phyloP scores from a whole-genome alignment of 768 basidiomycete genomes.

The Amanita inopinata region DNA sequence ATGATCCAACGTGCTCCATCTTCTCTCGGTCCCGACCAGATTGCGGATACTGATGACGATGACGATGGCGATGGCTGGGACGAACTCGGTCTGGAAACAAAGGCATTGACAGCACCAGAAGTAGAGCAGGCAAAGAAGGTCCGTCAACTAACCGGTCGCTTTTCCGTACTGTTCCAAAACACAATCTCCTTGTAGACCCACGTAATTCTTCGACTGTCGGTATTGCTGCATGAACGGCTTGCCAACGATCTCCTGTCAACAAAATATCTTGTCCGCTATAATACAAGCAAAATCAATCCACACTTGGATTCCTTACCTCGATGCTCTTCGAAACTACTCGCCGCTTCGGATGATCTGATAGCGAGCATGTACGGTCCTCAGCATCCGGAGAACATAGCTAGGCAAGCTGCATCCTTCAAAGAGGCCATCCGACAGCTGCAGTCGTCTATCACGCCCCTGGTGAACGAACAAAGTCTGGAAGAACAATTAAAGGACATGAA shows the following conservation, averaged over 20 bases:
- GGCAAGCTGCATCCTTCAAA: constrained; percentile 29
- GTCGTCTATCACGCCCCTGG: constrained; percentile 16
- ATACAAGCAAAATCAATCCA: constrained; percentile 14
- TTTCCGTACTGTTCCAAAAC: constrained; percentile 4
- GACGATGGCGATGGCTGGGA: constrained; percentile 51
- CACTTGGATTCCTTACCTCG: constrained; percentile 41
- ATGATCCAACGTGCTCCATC: constrained; percentile 39
- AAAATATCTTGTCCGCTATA: constrained; percentile 12
- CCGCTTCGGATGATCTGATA: constrained; percentile 56
- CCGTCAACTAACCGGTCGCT: background rate
- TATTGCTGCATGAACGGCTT: constrained; percentile 55
- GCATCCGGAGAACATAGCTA: constrained; percentile 29
- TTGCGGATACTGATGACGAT: constrained; percentile 21
- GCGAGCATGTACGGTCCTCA: constrained; percentile 62
- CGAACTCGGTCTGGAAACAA: constrained; percentile 44
- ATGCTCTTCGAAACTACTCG: constrained; percentile 41
- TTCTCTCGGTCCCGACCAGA: too few species aligned
- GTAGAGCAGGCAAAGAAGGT: constrained; percentile 54
- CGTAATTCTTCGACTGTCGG: constrained; percentile 46
- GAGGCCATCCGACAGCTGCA: constrained; percentile 28
- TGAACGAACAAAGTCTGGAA: constrained; percentile 21
- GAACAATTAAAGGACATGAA: constrained; percentile 21
- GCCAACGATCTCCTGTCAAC: constrained; percentile 37
- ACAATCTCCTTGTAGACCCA: constrained; percentile 34
- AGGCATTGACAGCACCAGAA: constrained; percentile 38